Conservation (phyloP, 352 stramenopile genomes). For the Pythium brachiatum region DNA sequence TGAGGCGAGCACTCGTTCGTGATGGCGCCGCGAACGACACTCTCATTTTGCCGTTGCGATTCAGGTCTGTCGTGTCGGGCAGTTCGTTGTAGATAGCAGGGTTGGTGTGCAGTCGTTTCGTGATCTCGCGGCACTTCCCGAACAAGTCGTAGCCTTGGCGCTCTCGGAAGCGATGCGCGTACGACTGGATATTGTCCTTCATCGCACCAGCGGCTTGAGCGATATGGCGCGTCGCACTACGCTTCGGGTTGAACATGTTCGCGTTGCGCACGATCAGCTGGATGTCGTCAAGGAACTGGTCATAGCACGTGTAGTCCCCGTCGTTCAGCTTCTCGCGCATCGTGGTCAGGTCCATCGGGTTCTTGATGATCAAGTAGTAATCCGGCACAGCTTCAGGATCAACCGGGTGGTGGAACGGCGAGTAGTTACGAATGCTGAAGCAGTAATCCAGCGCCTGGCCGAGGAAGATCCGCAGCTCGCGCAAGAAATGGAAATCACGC, state of each 20-base stretch:
- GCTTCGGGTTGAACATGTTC: conserved; percentile 88
- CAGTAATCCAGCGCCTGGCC: conserved; percentile 83
- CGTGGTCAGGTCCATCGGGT: conserved; percentile 85
- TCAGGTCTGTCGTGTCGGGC: conserved; percentile 3
- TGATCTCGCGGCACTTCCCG: conserved; percentile 78
- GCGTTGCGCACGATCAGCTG: conserved; percentile 87
- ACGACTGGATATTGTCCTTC: conserved; percentile 89
- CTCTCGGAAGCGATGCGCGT: conserved; percentile 83
- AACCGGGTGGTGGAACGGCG: conserved; percentile 70
- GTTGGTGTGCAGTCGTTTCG: conserved; percentile 54
- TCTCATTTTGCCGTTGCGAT: neutral
- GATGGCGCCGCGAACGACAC: neutral
- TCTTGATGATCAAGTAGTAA: conserved; percentile 88
- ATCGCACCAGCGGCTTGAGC: conserved; percentile 80
- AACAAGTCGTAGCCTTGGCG: conserved; percentile 89
- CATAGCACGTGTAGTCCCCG: conserved; percentile 86
- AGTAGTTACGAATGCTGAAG: conserved; percentile 60
- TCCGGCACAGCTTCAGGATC: conserved; percentile 78
- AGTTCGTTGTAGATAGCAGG: conserved; percentile 39
- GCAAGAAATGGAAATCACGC: conserved; percentile 77
- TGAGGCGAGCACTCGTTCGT: conserved; percentile 23
- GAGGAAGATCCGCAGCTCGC: conserved; percentile 88
- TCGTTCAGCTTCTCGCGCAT: conserved; percentile 91
- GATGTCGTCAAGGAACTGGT: conserved; percentile 87
- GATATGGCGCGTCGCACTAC: conserved; percentile 68